Conservation (phyloP, 257 asterid genomes). For the Solanum acaule region DNA sequence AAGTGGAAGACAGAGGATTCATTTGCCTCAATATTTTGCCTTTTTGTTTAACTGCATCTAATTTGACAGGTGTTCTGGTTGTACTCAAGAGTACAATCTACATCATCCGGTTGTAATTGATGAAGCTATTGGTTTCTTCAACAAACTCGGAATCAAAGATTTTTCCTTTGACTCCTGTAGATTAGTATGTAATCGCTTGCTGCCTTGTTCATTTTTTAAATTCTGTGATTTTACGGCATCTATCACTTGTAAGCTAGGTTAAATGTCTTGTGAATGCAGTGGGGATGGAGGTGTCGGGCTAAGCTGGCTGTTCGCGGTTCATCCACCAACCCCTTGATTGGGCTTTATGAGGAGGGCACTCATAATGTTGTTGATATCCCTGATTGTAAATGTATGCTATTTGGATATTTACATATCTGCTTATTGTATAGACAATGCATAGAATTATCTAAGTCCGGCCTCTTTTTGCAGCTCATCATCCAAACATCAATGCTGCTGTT, state of each 20-base stretch:
- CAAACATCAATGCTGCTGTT: conserved; percentile 79
- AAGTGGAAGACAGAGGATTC: neutral
- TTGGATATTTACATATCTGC: neutral
- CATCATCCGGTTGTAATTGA: conserved; percentile 61
- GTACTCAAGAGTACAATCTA: conserved; percentile 74
- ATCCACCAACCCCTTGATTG: conserved; percentile 57
- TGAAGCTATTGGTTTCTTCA: conserved; percentile 56
- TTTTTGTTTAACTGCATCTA: neutral
- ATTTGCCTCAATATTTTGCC: neutral
- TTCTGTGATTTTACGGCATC: neutral
- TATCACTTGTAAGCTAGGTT: neutral
- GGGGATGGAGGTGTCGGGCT: conserved; percentile 99
- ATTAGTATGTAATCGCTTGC: conserved; percentile 37
- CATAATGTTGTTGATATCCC: conserved; percentile 86
- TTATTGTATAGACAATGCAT: neutral
- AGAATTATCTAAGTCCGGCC: neutral
- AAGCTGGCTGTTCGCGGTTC: conserved; percentile 89
- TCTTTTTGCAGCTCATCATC: conserved; percentile 76
- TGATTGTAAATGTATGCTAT: conserved; percentile 58
- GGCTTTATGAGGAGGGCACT: conserved; percentile 83
- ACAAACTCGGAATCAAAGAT: conserved; percentile 41
- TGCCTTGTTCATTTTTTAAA: neutral
- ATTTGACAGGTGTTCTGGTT: conserved; percentile 81
- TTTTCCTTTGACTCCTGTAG: conserved; percentile 78
- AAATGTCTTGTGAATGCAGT: conserved; percentile 23